Conservation (phyloP, 2,329 filamentous ascomycete species). For the Delphinella strobiligena region DNA sequence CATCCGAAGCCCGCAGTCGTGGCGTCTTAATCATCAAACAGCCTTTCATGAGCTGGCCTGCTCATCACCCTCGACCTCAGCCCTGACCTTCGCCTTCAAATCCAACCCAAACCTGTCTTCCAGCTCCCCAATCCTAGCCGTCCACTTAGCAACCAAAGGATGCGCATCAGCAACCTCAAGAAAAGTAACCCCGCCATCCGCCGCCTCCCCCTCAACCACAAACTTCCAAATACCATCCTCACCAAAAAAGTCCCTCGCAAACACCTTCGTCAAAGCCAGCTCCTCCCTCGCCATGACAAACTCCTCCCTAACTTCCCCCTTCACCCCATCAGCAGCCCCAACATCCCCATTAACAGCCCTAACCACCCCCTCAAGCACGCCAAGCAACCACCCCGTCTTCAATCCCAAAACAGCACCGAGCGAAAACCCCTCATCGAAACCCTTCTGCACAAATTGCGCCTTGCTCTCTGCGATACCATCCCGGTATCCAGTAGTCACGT, state of each 20-base stretch:
- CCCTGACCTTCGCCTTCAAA: conserved; percentile 7
- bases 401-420: conserved; percentile 73
- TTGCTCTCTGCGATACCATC: conserved; percentile 75
- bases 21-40: background rate
- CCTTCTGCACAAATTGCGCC: conserved; percentile 61
- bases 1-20: too few relatives aligned
- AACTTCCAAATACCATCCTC: conserved; percentile 63
- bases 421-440: conserved; percentile 84
- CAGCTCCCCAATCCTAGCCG: conserved; percentile 29
- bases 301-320: conserved; percentile 15
- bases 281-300: conserved; percentile 25
- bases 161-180: conserved; percentile 54
- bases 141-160: conserved; percentile 56
- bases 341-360: conserved; percentile 29
- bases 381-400: conserved; percentile 61
- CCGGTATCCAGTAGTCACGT: conserved; percentile 78
- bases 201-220: conserved; percentile 22
- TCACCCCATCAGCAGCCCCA: conserved; percentile 17
- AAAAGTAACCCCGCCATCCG: conserved; percentile 44
- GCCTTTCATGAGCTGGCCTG: background rate
- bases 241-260: conserved; percentile 54
- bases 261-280: conserved; percentile 44
- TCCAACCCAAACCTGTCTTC: conserved; percentile 29
- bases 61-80: conserved; percentile 2
- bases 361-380: conserved; percentile 61